phyloP scores from a whole-genome alignment of 495 filamentous ascomycete species.

The Penicillium macrosclerotiorum region DNA sequence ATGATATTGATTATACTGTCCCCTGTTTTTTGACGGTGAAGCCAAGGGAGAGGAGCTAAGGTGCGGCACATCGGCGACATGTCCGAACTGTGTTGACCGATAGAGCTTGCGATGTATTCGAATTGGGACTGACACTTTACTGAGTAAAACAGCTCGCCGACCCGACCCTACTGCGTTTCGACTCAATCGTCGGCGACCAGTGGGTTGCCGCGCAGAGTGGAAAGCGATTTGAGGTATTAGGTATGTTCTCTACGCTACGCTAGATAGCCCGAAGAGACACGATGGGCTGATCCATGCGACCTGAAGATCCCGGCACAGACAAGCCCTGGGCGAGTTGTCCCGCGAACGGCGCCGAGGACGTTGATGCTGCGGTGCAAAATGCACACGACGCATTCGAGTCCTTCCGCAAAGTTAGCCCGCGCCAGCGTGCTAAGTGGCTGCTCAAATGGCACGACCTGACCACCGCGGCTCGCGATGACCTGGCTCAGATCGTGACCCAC shows the following conservation, averaged over 20 bases:
- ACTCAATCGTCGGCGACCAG: slow-evolving; percentile 59
- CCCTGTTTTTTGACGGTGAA: background rate
- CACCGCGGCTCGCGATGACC: slow-evolving; percentile 48
- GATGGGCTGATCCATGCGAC: too few species aligned
- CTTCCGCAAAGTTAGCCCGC: slow-evolving; percentile 61
- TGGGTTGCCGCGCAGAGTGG: slow-evolving; percentile 64
- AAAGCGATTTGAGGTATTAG: slow-evolving; percentile 64
- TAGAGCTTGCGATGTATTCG: background rate
- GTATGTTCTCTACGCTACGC: slow-evolving; percentile 31
- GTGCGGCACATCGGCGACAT: slow-evolving; percentile 2
- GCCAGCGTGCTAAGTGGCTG: slow-evolving; percentile 60
- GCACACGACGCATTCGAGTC: slow-evolving; percentile 59
- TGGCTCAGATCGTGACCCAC: slow-evolving; percentile 58
- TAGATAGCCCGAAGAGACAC: too few species aligned
- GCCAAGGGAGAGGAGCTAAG: background rate
- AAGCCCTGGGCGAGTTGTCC: slow-evolving; percentile 64
- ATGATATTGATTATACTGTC: too few species aligned
- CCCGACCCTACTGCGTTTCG: slow-evolving; percentile 55
- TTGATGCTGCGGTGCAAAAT: slow-evolving; percentile 56
- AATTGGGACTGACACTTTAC: too few species aligned
- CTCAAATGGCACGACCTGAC: slow-evolving; percentile 58
- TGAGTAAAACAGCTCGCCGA: slow-evolving; percentile 53
- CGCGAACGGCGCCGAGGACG: slow-evolving; percentile 58
- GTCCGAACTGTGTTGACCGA: background rate
- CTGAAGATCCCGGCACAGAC: slow-evolving; percentile 62